Percentiles rank a stretch among this genome's conserved stretches.
These are phyloP conservation scores for Pleurotus pulmonarius DNA, from an alignment of 768 basidiomycete genomes.

Conservation along the genomic window DNA sequence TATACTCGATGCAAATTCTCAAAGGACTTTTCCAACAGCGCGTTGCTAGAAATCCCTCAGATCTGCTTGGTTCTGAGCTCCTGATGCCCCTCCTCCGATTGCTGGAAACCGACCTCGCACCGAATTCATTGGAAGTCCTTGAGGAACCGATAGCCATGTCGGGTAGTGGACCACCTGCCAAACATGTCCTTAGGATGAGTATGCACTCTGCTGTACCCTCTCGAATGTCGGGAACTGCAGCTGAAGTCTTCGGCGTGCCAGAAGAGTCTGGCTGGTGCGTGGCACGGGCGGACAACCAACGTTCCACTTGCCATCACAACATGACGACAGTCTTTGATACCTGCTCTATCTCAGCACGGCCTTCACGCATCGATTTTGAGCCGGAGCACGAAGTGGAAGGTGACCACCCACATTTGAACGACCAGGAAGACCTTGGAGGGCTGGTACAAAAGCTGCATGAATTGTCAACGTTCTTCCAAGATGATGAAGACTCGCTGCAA, in stretches of 20 bases:
- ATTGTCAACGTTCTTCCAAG: conserved; percentile 70
- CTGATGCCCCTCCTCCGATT: conserved; percentile 89
- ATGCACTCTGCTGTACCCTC: conserved; percentile 56
- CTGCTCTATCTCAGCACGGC: conserved; percentile 65
- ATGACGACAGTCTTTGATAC: conserved; percentile 85
- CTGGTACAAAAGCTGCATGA: conserved; percentile 77
- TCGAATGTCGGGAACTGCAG: conserved; percentile 47
- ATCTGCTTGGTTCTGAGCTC: conserved; percentile 77
- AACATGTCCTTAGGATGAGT: conserved; percentile 90
- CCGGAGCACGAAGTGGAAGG: conserved; percentile 46
- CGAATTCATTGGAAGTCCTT: conserved; percentile 87
- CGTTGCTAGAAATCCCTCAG: conserved; percentile 71
- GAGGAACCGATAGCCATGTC: conserved; percentile 85
- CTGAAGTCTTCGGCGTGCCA: conserved; percentile 79
- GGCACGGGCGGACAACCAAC: conserved; percentile 57
- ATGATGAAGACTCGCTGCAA: conserved; percentile 23
- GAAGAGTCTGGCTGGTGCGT: conserved; percentile 87
- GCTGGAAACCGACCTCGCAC: conserved; percentile 81
- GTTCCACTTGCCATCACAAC: conserved; percentile 68
- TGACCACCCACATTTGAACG: conserved; percentile 31
- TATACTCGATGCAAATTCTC: conserved; percentile 82
- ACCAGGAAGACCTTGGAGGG: conserved; percentile 66
- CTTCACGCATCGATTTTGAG: conserved; percentile 72
- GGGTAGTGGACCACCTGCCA: conserved; percentile 69
- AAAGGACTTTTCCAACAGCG: conserved; percentile 87